Evolutionary conservation across 2,329 filamentous ascomycete species (phyloP).

Genomic region (Thielaviopsis populi): DNA sequence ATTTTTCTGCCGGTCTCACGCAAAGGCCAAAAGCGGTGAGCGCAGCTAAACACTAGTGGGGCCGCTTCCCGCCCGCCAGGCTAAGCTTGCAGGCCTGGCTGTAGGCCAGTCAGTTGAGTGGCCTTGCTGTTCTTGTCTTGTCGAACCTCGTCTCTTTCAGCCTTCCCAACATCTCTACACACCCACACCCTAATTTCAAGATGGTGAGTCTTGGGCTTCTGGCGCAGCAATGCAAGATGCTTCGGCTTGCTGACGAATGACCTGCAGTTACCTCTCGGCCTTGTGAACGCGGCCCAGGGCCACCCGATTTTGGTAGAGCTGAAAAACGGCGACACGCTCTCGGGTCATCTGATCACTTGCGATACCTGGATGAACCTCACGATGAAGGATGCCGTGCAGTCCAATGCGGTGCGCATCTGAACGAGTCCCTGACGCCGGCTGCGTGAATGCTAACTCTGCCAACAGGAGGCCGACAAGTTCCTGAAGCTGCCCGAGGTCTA

Average conservation of each 20-base stretch:
- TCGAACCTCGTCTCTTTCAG: constrained; percentile 5
- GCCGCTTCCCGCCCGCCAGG: constrained; percentile 10
- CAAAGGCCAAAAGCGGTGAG: constrained; percentile 11
- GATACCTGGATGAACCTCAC: constrained; percentile 99
- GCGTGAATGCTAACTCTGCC: constrained; percentile 18
- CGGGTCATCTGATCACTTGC: constrained; percentile 89
- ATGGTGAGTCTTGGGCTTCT: background rate
- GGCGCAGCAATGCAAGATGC: background rate
- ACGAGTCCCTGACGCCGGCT: background rate
- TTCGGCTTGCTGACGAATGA: background rate
- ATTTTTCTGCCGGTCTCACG: constrained; percentile 14
- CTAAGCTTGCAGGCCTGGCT: constrained; percentile 7
- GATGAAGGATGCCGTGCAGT: constrained; percentile 92
- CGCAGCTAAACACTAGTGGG: constrained; percentile 8
- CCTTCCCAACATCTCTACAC: background rate
- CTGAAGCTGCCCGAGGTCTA: constrained; percentile 86
- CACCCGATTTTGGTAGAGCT: constrained; percentile 96
- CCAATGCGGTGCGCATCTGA: constrained; percentile 49
- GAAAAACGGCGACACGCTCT: constrained; percentile 93
- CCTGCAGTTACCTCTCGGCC: constrained; percentile 52
- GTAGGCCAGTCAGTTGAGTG: background rate
- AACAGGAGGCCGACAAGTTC: constrained; percentile 84
- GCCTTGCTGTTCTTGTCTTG: background rate
- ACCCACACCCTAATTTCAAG: background rate
- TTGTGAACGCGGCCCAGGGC: constrained; percentile 90